These are phyloP conservation scores for Aquanectria penicillioides DNA, from an alignment of 2,329 filamentous ascomycete genomes.

Conservation along the genomic window DNA sequence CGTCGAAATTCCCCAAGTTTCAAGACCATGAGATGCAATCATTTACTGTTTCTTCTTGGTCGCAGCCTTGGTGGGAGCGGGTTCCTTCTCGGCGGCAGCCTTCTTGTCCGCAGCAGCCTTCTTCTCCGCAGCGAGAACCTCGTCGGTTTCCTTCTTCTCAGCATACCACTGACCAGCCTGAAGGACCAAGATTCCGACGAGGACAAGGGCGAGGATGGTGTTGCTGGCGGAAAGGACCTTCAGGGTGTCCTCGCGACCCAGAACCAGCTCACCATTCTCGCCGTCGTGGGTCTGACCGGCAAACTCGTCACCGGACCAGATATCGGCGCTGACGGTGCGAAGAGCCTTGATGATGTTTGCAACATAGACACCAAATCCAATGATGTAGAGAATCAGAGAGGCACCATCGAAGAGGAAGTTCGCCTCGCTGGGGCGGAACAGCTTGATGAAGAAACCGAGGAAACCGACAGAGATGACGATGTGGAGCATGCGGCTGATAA, in stretches of 20 bases:
- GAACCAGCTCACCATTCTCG: constrained; percentile 68
- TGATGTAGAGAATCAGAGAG: constrained; percentile 82
- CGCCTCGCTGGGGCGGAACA: constrained; percentile 91
- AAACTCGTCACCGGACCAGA: constrained; percentile 62
- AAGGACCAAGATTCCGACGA: constrained; percentile 90
- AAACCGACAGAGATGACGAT: constrained; percentile 91
- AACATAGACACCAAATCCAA: constrained; percentile 91
- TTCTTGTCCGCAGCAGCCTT: constrained; percentile 44
- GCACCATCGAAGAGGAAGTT: constrained; percentile 96
- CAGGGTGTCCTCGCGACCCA: constrained; percentile 88
- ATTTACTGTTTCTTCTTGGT: constrained; percentile 51
- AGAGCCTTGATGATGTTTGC: constrained; percentile 97
- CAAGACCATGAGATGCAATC: not conserved
- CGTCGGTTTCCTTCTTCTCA: constrained; percentile 89
- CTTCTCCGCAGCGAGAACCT: constrained; percentile 71
- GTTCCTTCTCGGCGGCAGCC: constrained; percentile 49
- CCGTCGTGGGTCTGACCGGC: constrained; percentile 49
- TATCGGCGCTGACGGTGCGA: constrained; percentile 79
- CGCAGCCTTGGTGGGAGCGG: constrained; percentile 42
- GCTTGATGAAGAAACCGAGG: constrained; percentile 89
- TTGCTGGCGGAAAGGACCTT: constrained; percentile 94
- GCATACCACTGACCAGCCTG: constrained; percentile 99
- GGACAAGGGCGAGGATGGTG: constrained; percentile 91
- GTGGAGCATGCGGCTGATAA: constrained; percentile 93
- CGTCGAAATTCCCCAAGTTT: not conserved